Conservation (phyloP, 306 rosid genomes). For the Mimosa pudica region DNA sequence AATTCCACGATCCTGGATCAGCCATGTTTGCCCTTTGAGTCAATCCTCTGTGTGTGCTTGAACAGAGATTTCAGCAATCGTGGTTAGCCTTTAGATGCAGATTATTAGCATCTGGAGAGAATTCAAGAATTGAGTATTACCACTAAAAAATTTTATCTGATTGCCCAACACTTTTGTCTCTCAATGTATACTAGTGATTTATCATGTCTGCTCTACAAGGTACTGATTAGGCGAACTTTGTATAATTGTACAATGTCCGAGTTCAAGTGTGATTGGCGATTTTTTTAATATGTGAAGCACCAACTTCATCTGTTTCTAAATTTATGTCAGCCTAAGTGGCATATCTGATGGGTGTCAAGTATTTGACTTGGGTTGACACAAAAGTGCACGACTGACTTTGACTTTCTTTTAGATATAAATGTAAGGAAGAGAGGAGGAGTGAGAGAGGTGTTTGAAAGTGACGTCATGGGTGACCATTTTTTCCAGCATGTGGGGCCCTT, state of each 20-base stretch:
- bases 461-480: not conserved
- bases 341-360: not conserved
- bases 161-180: not conserved
- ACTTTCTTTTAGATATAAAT: not conserved
- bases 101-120: not conserved
- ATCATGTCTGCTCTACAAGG: not conserved
- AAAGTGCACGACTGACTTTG: not conserved
- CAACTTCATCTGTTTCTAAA: not conserved
- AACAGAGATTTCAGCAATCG: not conserved
- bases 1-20: not conserved
- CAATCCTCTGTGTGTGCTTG: not conserved
- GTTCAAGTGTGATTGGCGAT: not conserved
- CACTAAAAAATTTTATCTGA: not conserved
- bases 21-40: not conserved
- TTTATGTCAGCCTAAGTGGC: not conserved
- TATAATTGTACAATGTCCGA: not conserved
- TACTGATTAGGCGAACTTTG: not conserved
- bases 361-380: not conserved
- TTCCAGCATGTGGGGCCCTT: constrained; percentile 7
- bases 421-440: not conserved
- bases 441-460: constrained; percentile 10
- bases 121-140: not conserved
- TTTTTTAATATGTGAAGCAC: not conserved
- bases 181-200: not conserved
- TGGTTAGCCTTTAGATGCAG: constrained; percentile 5